phyloP scores from a whole-genome alignment of 495 filamentous ascomycete genomes.

The Hypoxylon perforatum region DNA sequence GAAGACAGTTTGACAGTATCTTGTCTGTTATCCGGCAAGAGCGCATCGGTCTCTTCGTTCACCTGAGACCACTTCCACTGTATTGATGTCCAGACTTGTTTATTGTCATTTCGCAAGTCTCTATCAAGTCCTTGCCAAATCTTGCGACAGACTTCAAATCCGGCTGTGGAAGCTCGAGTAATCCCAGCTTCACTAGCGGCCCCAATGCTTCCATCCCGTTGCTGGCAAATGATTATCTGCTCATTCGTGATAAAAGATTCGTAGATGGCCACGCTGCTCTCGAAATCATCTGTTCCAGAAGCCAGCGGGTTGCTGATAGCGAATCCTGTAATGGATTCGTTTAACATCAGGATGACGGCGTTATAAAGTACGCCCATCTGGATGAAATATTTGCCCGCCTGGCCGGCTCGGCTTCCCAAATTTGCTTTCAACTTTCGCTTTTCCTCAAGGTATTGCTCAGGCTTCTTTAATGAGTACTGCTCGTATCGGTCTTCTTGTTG shows the following conservation, averaged over 20 bases:
- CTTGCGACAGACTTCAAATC: constrained; percentile 5
- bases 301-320: constrained; percentile 4
- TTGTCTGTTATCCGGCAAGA: constrained; percentile 2
- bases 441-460: constrained; percentile 9
- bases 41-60: constrained; percentile 5
- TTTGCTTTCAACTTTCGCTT: not conserved
- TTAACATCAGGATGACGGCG: constrained; percentile 2
- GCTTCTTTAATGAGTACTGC: not conserved
- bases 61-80: constrained; percentile 9
- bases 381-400: constrained; percentile 14
- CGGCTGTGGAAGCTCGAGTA: constrained; percentile 7
- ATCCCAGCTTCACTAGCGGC: constrained; percentile 8
- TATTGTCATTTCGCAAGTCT: not conserved
- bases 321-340: not conserved
- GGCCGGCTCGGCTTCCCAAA: constrained; percentile 1
- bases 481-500: not conserved
- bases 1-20: constrained; percentile 4
- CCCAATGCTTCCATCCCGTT: constrained; percentile 8
- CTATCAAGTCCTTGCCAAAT: constrained; percentile 3
- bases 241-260: constrained; percentile 9
- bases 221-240: constrained; percentile 8
- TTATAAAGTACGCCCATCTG: constrained; percentile 6
- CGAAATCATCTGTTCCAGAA: constrained; percentile 7
- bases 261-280: constrained; percentile 9
- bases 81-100: constrained; percentile 2